Base-by-base conservation (phyloP, 805 yeast species). In the Kodamaea kaohsiungensis region DNA sequence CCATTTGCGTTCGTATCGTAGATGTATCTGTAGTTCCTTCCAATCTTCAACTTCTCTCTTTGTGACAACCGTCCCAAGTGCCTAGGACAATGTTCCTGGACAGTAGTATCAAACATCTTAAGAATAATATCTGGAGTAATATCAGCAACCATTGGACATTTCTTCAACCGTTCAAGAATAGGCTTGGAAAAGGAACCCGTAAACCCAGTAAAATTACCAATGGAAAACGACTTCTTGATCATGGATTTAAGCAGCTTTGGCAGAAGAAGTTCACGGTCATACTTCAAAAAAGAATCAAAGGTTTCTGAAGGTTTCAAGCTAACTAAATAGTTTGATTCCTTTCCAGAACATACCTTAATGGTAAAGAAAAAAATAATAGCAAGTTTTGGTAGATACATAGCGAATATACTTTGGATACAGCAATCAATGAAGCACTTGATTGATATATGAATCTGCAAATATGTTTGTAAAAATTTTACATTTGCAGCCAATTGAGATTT, bases 141-240 rank as follows among this genome's bases (percentile, higher is more conserved):
- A 39, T 84, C 88, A 2, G 84, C 83, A 37, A 91, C 85, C 64
- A 84, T 67, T 1, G 90, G 91, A 63, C 85, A 86, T 17, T 66
- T 68, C 43, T 74, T 74, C 55, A 87, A 76, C 60, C 79, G 72
- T 7, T 75, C 77, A 38, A 82, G 61, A 1, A 79, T 72, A 9
- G 73, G 81, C 25, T 69, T 65, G 9, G 85, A 73, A 64, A 87
- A 82, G 52, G 78, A 78, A 0, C 91, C 91, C 0, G 86, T 78
- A 56, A 91, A 82, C 0, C 88, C 96, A 58, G 81, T 83, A 64
- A 89, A 87, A 18, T 77, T 78, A 1, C 96, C 96, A 62, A 90
- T 83, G 0, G 88, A 77, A 59, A 84, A 84, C 10, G 81, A 73
- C 53, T 79, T 76, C 10, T 76, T 72, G 25, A 89, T 78, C 43